phyloP scores from a whole-genome alignment of 345 rosid species.

The Aurinia saxatilis region DNA sequence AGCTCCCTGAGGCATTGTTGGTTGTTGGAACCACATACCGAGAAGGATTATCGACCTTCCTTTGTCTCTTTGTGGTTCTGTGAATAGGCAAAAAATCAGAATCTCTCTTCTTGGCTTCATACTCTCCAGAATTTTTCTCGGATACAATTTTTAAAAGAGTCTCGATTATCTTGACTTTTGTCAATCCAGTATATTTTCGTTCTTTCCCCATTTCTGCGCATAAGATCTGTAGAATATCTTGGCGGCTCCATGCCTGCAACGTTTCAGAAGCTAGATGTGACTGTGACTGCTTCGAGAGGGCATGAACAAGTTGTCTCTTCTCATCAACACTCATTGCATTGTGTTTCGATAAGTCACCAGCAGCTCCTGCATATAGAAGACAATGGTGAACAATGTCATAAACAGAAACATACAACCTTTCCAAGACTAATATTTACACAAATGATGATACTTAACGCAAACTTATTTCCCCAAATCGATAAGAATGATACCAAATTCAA shows the following conservation, averaged over 20 bases:
- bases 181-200: slow-evolving; percentile 64
- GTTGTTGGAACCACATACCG: slow-evolving; percentile 19
- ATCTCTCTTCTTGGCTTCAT: slow-evolving; percentile 34
- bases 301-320: slow-evolving; percentile 60
- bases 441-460: background rate
- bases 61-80: slow-evolving; percentile 17
- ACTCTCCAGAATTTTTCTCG: slow-evolving; percentile 42
- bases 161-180: slow-evolving; percentile 67
- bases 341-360: slow-evolving; percentile 46
- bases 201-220: slow-evolving; percentile 88
- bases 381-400: background rate
- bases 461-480: background rate
- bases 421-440: background rate
- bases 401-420: background rate
- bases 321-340: slow-evolving; percentile 55
- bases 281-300: slow-evolving; percentile 48
- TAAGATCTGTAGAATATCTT: slow-evolving; percentile 71
- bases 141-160: slow-evolving; percentile 58
- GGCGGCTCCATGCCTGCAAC: slow-evolving; percentile 65
- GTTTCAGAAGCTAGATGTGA: slow-evolving; percentile 53
- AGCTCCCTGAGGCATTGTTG: slow-evolving; percentile 24
- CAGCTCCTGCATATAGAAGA: slow-evolving; percentile 17
- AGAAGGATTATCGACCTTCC: slow-evolving; percentile 30
- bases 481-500: background rate
- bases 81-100: slow-evolving; percentile 23